phyloP scores from a whole-genome alignment of 768 basidiomycete species.

The Lactifluus rugatus region DNA sequence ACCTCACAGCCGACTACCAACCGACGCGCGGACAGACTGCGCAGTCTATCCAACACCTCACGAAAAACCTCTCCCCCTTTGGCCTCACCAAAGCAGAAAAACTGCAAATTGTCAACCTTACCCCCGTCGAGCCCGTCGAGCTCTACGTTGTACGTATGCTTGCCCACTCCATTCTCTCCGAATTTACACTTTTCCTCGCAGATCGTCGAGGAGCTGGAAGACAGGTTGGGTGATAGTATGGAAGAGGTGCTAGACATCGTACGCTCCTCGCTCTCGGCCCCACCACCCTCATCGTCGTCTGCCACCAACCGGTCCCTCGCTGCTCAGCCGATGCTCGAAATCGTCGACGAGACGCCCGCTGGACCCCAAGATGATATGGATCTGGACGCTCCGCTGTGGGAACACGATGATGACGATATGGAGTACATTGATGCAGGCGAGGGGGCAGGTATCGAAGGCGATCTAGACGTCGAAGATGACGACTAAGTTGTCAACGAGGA shows the following conservation, averaged over 20 bases:
- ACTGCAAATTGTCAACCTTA: slow-evolving; percentile 84
- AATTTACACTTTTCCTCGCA: slow-evolving; percentile 26
- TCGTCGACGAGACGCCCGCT: slow-evolving; percentile 4
- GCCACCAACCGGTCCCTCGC: neutral
- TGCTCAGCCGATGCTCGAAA: neutral
- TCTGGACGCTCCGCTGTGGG: slow-evolving; percentile 12
- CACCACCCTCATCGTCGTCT: neutral
- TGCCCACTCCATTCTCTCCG: neutral
- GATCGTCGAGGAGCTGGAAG: slow-evolving; percentile 90
- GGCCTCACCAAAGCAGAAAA: slow-evolving; percentile 86
- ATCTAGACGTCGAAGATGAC: slow-evolving; percentile 22
- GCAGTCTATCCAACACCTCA: slow-evolving; percentile 53
- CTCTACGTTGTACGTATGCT: slow-evolving; percentile 71
- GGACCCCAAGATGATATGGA: neutral
- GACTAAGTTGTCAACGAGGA: too few relatives aligned
- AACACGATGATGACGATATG: slow-evolving; percentile 3
- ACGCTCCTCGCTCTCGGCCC: slow-evolving; percentile 31
- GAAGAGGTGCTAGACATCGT: slow-evolving; percentile 57
- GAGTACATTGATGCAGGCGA: slow-evolving; percentile 20
- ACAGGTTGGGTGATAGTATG: slow-evolving; percentile 62
- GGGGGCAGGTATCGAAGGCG: slow-evolving; percentile 20
- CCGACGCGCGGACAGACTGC: slow-evolving; percentile 58
- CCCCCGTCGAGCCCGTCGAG: slow-evolving; percentile 72
- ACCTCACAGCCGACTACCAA: slow-evolving; percentile 68
- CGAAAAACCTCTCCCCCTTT: slow-evolving; percentile 55